Base-by-base conservation (phyloP, 371 early-diverging fungal genomes). In the Chytridiales sp. region DNA sequence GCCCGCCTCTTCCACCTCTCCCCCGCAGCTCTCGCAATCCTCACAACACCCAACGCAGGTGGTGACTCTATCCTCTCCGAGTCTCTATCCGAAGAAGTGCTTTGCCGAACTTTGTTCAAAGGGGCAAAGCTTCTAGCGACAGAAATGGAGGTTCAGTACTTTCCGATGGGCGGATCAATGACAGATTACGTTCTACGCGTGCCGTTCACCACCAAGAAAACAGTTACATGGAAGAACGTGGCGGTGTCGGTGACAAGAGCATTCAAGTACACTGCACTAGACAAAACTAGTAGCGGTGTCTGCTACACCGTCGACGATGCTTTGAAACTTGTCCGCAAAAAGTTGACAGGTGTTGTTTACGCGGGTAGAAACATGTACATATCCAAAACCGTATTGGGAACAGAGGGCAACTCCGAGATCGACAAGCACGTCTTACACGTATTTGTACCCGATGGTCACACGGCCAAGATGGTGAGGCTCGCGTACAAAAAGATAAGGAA, bases 61-160 rank as follows among this genome's bases (percentile, higher is more conserved):
- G 68, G 68, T 6, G 68, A 67, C 60, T 67, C 68, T 1, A 38
- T 63, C 13, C 34, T 60, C 15, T 59, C 59, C 31, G 68, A 67
- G 56, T 52, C 60, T 11, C 15, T 58, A 2, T 67, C 68, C 1
- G 58, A 44, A 3, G 68, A 67, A 35, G 17, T 63, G 21, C 24
- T 67, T 36, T 19, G 47, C 39, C 57, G 59, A 6, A 15, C 50
- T 19, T 24, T 67, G 36, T 62, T 41, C 24, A n/a, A 44, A 15
- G 41, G 17, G 13, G 41, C 13, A 4, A 17, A 6, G 4, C 35
- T 64, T 19, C 46, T 51, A 19, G 65, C 65, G n/a, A 67, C 68
- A 0, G 68, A 67, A 46, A 67, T 67, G 68, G 68, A 59, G 31
- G 59, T 59, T 9, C 46, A 46, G 29, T 67, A 67, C 30, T 61